Conservation (phyloP, 2,329 filamentous ascomycete species). For the Botrytis tulipae region DNA sequence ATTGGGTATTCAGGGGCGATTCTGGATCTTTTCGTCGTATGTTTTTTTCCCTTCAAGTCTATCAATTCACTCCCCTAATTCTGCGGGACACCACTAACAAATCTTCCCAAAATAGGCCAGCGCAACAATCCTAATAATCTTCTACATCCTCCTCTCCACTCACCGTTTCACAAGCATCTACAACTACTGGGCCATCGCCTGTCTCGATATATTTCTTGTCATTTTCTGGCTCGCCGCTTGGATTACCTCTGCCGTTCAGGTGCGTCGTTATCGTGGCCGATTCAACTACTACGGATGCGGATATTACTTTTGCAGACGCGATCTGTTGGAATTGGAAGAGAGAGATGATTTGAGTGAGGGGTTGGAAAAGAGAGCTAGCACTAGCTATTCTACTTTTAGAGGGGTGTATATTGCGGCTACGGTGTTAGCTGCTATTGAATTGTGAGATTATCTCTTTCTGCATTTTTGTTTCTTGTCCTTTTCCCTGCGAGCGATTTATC, state of each 20-base stretch:
- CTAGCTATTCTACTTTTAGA: slow-evolving; percentile 7
- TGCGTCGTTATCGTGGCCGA: neutral
- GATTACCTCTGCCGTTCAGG: neutral
- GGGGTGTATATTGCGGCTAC: slow-evolving; percentile 8
- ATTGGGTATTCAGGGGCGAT: slow-evolving; percentile 12
- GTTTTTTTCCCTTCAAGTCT: neutral
- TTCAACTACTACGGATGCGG: slow-evolving; percentile 7
- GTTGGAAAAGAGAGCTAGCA: neutral
- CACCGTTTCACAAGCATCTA: slow-evolving; percentile 14
- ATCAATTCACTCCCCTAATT: no score
- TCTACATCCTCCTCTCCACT: slow-evolving; percentile 11
- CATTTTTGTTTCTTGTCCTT: fast-evolving
- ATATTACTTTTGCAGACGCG: neutral
- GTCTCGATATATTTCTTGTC: slow-evolving; percentile 9
- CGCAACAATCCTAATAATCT: slow-evolving; percentile 13
- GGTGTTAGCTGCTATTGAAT: slow-evolving; percentile 16
- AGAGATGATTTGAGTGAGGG: neutral
- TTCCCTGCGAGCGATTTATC: neutral
- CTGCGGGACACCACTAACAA: neutral
- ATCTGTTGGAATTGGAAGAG: slow-evolving; percentile 13
- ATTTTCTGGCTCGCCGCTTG: slow-evolving; percentile 17
- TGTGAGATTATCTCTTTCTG: neutral
- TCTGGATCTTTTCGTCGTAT: slow-evolving; percentile 16
- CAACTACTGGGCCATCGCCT: slow-evolving; percentile 13
- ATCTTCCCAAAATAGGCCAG: neutral